A percentile compares a stretch with the other conserved stretches of the same genome.
Conservation (phyloP, 306 rosid genomes). For the Vigna unguiculata region DNA sequence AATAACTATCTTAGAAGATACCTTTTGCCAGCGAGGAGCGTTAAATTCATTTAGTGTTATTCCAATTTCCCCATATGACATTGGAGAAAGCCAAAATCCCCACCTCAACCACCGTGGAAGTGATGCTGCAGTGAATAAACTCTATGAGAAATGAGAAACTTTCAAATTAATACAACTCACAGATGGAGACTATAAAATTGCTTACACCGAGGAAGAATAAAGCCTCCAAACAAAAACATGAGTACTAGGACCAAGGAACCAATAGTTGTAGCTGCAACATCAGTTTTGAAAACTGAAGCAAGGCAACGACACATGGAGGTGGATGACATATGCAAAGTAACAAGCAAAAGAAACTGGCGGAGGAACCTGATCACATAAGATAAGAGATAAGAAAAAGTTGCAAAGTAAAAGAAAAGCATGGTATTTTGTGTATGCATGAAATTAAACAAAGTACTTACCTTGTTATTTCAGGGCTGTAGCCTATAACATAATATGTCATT, state of each 20-base stretch:
- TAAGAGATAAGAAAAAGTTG: constrained; percentile 39
- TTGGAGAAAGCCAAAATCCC: constrained; percentile 73
- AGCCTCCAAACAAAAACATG: constrained; percentile 70
- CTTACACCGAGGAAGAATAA: constrained; percentile 67
- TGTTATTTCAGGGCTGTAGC: constrained; percentile 66
- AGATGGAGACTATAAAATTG: neutral
- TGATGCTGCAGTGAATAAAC: constrained; percentile 59
- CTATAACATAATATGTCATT: constrained; percentile 66
- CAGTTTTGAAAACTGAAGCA: constrained; percentile 61
- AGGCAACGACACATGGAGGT: constrained; percentile 66
- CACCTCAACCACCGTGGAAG: constrained; percentile 65
- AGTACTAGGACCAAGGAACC: constrained; percentile 53
- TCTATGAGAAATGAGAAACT: constrained; percentile 38
- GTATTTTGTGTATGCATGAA: constrained; percentile 3
- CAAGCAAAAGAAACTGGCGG: constrained; percentile 59
- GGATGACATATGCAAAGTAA: constrained; percentile 60
- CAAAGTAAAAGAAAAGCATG: constrained; percentile 1
- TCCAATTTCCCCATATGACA: constrained; percentile 69
- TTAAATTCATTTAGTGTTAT: constrained; percentile 64
- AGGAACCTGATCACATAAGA: constrained; percentile 53
- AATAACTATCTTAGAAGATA: constrained; percentile 34
- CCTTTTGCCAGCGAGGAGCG: constrained; percentile 74
- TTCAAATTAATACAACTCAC: neutral
- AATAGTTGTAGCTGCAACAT: constrained; percentile 60
- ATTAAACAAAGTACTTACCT: constrained; percentile 48